phyloP scores from a whole-genome alignment of 805 yeast species.

The Pichia occidentalis region DNA sequence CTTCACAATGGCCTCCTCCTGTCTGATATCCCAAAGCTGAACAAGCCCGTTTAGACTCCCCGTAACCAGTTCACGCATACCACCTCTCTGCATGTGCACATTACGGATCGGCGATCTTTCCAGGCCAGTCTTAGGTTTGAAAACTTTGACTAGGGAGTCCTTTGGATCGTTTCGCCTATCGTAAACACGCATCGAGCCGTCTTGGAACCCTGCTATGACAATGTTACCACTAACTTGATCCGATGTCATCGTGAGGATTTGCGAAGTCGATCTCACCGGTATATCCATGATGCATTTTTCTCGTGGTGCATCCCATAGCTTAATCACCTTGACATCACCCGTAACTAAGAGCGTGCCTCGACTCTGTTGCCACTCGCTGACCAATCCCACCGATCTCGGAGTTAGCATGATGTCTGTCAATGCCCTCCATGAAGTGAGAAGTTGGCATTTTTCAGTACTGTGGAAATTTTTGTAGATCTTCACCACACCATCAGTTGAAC shows the following conservation, averaged over 20 bases:
- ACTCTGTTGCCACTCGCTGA: constrained; percentile 96
- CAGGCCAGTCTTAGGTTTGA: constrained; percentile 46
- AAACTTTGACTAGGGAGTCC: constrained; percentile 76
- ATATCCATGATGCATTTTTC: constrained; percentile 81
- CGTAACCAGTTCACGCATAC: constrained; percentile 79
- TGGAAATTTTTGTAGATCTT: constrained; percentile 77
- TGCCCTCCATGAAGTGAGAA: constrained; percentile 89
- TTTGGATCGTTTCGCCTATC: constrained; percentile 82
- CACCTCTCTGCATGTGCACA: constrained; percentile 95
- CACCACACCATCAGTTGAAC: constrained; percentile 92
- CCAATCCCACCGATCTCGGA: constrained; percentile 73
- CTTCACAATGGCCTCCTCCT: constrained; percentile 59
- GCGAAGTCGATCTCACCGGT: constrained; percentile 84
- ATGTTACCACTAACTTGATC: constrained; percentile 94
- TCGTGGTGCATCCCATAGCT: constrained; percentile 95
- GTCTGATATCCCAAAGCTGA: constrained; percentile 85
- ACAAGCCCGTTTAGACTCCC: constrained; percentile 80
- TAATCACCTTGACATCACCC: constrained; percentile 87
- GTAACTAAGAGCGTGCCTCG: constrained; percentile 86
- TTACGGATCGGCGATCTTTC: constrained; percentile 44
- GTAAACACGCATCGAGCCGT: constrained; percentile 81
- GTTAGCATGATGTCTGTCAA: constrained; percentile 77
- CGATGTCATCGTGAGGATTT: constrained; percentile 84
- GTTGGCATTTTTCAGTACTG: constrained; percentile 44
- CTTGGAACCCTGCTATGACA: constrained; percentile 87